Evolutionary conservation across 305 asterid species (phyloP), one percentile per base, ranked within the genome.

Genomic region (Andrographis paniculata): DNA sequence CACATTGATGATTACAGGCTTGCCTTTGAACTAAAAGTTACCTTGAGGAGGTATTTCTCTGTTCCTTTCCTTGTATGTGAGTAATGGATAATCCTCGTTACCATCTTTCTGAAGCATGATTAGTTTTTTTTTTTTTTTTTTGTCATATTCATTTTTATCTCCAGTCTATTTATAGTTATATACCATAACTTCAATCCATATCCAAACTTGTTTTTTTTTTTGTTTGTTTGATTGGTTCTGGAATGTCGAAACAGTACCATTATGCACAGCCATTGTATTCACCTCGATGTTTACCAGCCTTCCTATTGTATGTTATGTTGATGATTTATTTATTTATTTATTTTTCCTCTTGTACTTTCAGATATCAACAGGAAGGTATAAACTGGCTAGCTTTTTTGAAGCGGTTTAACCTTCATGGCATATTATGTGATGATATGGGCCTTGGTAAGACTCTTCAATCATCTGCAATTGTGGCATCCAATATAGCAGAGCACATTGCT

Each of bases 331-430:
- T 14, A 20, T 27, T 53, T 16, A 14, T 53, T 51, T 20, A 39
- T 42, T 28, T 36, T 31, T 56, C 51, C 7, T 28, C 7, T 53
- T 47, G 30, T 55, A 58, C 50, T 66, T 69, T 58, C 70, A 91
- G 99, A 87, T 91, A 91, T 73, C 99, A 91, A 65, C 96, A 91
- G 66, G 99, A 91, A 87, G 99, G 99, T 58, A 79, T 91, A 66
- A 91, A 91, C 73, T 91, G 99, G 99, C 71, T 91, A 52, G 85
- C 93, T 50, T 91, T 91, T 76, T 71, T 91, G 58, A 91, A 76
- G 68, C 79, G 99, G 52, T 91, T 91, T 71, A 87, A 77, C 63
- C 99, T 91, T 70, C 96, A 91, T 40, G 99, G 99, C 52, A 82
- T 91, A 54, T 75, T 91, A 72, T 87, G 99, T 64, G 99, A 91